A percentile compares a stretch with the other conserved stretches of the same genome.
These are phyloP conservation scores for Crotalaria pallida DNA, from an alignment of 306 rosid genomes.

Conservation along the genomic window DNA sequence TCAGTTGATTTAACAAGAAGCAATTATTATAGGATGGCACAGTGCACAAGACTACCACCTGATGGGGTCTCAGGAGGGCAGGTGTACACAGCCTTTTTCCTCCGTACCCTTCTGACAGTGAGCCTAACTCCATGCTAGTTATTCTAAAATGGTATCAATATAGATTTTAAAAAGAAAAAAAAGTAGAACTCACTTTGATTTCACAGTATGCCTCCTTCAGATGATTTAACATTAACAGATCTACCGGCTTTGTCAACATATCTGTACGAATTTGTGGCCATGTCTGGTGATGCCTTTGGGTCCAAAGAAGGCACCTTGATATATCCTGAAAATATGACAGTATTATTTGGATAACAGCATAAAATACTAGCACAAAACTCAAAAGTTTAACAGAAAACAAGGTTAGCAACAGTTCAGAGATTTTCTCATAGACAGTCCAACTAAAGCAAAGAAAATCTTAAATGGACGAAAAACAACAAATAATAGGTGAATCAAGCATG, in stretches of 20 bases:
- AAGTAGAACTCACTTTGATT: conserved; percentile 62
- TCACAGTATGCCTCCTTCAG: conserved; percentile 83
- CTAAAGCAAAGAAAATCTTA: conserved; percentile 1
- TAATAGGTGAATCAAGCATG: not conserved
- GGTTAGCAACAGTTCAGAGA: not conserved
- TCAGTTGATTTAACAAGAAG: conserved; percentile 31
- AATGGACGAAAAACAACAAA: conserved; percentile 3
- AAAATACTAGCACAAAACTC: conserved; percentile 8
- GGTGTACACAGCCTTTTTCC: too few species aligned
- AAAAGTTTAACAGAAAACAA: not conserved
- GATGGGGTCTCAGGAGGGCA: too few species aligned
- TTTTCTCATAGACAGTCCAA: not conserved
- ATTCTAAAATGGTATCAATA: not conserved
- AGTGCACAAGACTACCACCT: too few species aligned
- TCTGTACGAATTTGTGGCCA: conserved; percentile 96
- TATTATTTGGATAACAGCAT: not conserved
- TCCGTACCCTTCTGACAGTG: too few species aligned
- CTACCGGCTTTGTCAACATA: conserved; percentile 73
- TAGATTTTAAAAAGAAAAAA: not conserved
- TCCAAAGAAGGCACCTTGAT: conserved; percentile 92
- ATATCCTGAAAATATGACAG: conserved; percentile 60
- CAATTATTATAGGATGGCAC: not conserved
- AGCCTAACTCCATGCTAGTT: not conserved
- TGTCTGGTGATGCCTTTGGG: conserved; percentile 93
- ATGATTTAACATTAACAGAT: conserved; percentile 78